Base-by-base conservation (phyloP, 2,329 filamentous ascomycete species). In the Chaetomium globosum region DNA sequence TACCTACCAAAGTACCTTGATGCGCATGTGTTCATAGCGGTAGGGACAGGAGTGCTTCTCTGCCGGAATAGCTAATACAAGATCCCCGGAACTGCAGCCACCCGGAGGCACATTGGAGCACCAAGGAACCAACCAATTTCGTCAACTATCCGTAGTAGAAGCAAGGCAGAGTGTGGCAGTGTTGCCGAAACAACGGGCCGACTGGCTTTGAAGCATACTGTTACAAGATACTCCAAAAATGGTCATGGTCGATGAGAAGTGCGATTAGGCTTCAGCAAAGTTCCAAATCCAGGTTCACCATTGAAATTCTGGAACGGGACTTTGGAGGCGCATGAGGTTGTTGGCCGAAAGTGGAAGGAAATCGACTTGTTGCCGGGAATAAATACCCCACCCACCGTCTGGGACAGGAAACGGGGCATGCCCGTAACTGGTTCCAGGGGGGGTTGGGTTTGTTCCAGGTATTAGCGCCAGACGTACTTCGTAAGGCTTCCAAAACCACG, bases 281-380 rank as follows among this genome's bases (percentile, higher is more conserved):
- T 39, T 39, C 31, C 33, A 26, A 28, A 21, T 26, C 31, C 12
- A 23, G 31, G n/a, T 56, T 56, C 53, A 10, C 2, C 21, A 21
- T n/a, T 12, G 31, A 10, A 10, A 36, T 23, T 56, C 12, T 36
- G 33, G 33, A 36, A 36, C 9, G 53, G n/a, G 39, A 56, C 31
- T 56, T 56, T 56, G 33, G 13, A 26, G n/a, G 10, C n/a, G 53
- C 53, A 56, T 56, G 21, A 56, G 16, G 39, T 39, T 33, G 53
- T 2, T 5, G 21, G n/a, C 53, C 31, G 21, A 56, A 56, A 56
- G 31, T 21, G 53, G 31, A 39, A 36, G 19, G 33, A 36, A 23
- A 21, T 7, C 52, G 52, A 36, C 30, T 9, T 19, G 52, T 31
- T 19, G 30, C 33, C 10, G 33, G 33, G 26, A 36, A 36, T 33